These are phyloP conservation scores for Protostelium mycophagum DNA, from an alignment of 78 protist genomes.

Conservation along the genomic window DNA sequence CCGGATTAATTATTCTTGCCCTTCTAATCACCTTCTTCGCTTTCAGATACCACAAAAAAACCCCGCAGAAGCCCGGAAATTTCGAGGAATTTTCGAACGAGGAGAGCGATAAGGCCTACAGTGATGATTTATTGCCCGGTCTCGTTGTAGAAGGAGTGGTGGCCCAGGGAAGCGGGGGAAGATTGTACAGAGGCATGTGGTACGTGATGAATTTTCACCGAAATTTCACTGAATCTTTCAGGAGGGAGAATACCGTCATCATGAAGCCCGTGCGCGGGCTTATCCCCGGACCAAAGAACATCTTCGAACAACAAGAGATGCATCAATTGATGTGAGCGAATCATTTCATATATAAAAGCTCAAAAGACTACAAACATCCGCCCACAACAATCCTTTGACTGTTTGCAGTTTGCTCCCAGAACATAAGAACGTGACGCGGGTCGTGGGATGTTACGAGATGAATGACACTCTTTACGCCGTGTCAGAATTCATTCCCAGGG, in stretches of 20 bases:
- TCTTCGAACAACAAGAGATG: background rate
- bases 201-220: background rate
- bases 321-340: background rate
- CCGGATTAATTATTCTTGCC: background rate
- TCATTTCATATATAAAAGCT: background rate
- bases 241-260: background rate
- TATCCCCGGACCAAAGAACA: background rate
- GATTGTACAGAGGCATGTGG: background rate
- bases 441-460: background rate
- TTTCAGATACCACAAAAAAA: background rate
- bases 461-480: background rate
- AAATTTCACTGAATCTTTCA: too few relatives aligned
- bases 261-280: background rate
- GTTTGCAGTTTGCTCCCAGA: background rate
- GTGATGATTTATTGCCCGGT: background rate
- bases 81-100: too few relatives aligned
- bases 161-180: background rate
- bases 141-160: background rate
- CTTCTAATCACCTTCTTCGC: background rate
- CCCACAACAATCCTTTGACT: too few relatives aligned
- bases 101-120: background rate
- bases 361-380: too few relatives aligned
- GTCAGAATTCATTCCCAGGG: background rate
- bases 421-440: background rate
- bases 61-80: background rate